Base-by-base conservation (phyloP, 177 flowering plant species). In the Vitis hybrid region DNA sequence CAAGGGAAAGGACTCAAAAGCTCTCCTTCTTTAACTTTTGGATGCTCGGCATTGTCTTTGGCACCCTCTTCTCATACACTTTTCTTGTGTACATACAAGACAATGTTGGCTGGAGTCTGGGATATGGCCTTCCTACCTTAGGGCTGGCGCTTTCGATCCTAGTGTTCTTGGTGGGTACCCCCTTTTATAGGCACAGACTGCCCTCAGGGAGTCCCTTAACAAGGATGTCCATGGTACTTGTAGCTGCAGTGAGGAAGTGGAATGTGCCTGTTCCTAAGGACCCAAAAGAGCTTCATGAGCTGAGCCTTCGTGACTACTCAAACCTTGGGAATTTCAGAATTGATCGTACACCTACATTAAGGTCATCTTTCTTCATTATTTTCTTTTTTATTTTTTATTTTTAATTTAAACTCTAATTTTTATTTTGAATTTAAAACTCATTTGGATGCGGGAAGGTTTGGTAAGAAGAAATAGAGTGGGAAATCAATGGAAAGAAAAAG, bases 21-120 rank as follows among this genome's bases (percentile, higher is more conserved):
- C 84, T 89, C 19, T 90, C 94, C 9, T 90, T 90, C 81, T 89
- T 87, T 71, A 89, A 89, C 71, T 89, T 91, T 90, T 89, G 90
- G 94, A 82, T 90, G 88, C 90, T 91, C 32, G 78, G 91, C 72
- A 82, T 86, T 48, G 86, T 90, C 79, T 75, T 86, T 66, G 97
- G 94, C 1, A 86, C 91, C 12, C 80, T 92, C 9, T 85, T 90
- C 56, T 74, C 93, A 21, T 87, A 80, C 79, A 86, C 88, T 2
- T 61, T 82, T 65, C 65, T 89, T 21, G 76, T 87, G 1, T 89
- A 86, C 80, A 68, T 87, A 52, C 93, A 87, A 76, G 91, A 87
- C 70, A 89, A 77, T 62, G 86, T 86, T 2, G 86, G 87, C 1
- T 87, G 84, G 85, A 23, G 65, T 26, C 50, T 89, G 1, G 91